Conservation (phyloP, 2,329 filamentous ascomycete genomes). For the Fusarium sp. region DNA sequence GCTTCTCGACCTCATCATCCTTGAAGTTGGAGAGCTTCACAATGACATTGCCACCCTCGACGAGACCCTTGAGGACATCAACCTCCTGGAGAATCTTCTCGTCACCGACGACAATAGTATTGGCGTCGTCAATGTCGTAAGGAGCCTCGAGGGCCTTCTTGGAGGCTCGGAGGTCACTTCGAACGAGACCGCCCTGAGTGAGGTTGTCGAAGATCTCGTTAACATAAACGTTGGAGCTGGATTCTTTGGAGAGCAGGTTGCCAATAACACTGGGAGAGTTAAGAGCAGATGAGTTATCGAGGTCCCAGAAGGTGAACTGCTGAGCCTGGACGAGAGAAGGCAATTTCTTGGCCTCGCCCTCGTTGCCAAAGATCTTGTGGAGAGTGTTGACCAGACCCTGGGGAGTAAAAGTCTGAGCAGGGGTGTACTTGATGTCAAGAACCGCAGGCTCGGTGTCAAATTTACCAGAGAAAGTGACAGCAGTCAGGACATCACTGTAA, state of each 20-base stretch:
- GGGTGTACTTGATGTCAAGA: slow-evolving; percentile 89
- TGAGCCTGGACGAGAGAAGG: slow-evolving; percentile 67
- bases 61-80: slow-evolving; percentile 76
- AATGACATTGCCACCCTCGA: slow-evolving; percentile 76
- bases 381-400: slow-evolving; percentile 63
- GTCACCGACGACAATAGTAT: slow-evolving; percentile 81
- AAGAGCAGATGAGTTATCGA: slow-evolving; percentile 77
- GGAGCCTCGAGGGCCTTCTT: slow-evolving; percentile 85
- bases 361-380: slow-evolving; percentile 63
- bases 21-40: slow-evolving; percentile 83
- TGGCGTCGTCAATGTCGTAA: slow-evolving; percentile 81
- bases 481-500: slow-evolving; percentile 90
- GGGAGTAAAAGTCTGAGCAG: slow-evolving; percentile 68
- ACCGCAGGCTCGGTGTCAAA: slow-evolving; percentile 72
- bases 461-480: slow-evolving; percentile 80
- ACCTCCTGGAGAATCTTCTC: slow-evolving; percentile 83
- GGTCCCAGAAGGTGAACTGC: slow-evolving; percentile 95
- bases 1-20: slow-evolving; percentile 90
- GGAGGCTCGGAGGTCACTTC: slow-evolving; percentile 86
- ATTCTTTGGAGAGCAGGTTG: slow-evolving; percentile 76
- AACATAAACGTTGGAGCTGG: slow-evolving; percentile 68
- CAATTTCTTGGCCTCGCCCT: slow-evolving; percentile 58
- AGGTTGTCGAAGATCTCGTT: slow-evolving; percentile 73
- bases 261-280: slow-evolving; percentile 71
- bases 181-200: slow-evolving; percentile 79